Evolutionary conservation across 2,329 filamentous ascomycete species (phyloP).

Genomic region (Aspergillus sp.): DNA sequence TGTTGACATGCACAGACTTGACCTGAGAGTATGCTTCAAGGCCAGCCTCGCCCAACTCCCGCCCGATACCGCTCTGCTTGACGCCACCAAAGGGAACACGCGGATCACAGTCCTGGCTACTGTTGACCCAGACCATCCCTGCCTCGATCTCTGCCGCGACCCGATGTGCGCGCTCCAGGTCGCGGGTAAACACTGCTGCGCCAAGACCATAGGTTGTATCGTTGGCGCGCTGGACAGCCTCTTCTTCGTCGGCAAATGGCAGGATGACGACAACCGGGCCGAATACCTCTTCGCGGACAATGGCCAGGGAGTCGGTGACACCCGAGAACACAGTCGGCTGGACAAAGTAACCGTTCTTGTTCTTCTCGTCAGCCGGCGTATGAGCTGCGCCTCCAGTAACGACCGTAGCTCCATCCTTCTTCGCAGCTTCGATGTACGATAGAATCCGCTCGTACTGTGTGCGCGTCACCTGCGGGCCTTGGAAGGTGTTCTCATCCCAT

Average conservation of each 20-base stretch:
- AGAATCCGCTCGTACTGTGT: conserved; percentile 51
- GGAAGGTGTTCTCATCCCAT: conserved; percentile 46
- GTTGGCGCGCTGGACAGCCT: conserved; percentile 45
- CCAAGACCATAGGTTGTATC: conserved; percentile 49
- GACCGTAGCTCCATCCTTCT: conserved; percentile 46
- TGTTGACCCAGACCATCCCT: conserved; percentile 55
- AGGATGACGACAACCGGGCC: conserved; percentile 49
- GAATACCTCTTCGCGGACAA: conserved; percentile 50
- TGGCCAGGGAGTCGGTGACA: conserved; percentile 42
- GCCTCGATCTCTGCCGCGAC: conserved; percentile 50
- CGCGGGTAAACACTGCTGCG: conserved; percentile 47
- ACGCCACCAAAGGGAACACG: conserved; percentile 50
- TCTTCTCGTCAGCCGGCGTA: conserved; percentile 34
- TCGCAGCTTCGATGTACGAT: conserved; percentile 48
- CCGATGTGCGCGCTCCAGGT: conserved; percentile 48
- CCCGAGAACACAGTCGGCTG: conserved; percentile 45
- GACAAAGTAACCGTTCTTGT: conserved; percentile 46
- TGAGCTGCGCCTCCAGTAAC: conserved; percentile 42
- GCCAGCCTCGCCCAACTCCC: conserved; percentile 51
- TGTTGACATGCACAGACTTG: conserved; percentile 48
- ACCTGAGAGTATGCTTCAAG: conserved; percentile 46
- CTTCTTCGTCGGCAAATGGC: conserved; percentile 45
- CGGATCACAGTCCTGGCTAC: conserved; percentile 47
- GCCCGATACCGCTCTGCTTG: conserved; percentile 55
- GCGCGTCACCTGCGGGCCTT: conserved; percentile 52